phyloP scores from a whole-genome alignment of 2,329 filamentous ascomycete species.

The Ophiostoma novo-ulmi region DNA sequence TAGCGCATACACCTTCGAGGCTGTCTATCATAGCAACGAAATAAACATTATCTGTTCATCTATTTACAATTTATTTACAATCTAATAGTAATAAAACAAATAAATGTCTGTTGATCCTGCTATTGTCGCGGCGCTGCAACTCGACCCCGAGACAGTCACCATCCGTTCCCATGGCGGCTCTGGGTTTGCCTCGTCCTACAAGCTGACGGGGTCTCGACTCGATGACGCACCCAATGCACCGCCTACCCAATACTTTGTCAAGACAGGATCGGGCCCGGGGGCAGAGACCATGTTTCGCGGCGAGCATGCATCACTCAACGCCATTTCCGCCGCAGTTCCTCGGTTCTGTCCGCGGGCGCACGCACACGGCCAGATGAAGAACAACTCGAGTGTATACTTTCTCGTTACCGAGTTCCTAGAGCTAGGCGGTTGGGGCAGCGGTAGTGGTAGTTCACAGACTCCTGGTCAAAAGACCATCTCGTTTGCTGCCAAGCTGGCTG shows the following conservation, averaged over 20 bases:
- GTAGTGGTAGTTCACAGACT: no score
- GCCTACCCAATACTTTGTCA: slow-evolving; percentile 59
- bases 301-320: slow-evolving; percentile 78
- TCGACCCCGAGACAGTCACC: slow-evolving; percentile 51
- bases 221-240: slow-evolving; percentile 20
- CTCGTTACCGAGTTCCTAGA: slow-evolving; percentile 77
- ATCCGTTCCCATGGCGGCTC: slow-evolving; percentile 60
- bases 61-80: not conserved
- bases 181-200: slow-evolving; percentile 61
- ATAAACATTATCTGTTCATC: not conserved
- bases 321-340: slow-evolving; percentile 67
- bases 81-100: not conserved
- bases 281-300: slow-evolving; percentile 68
- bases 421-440: slow-evolving; percentile 39
- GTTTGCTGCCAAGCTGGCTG: slow-evolving; percentile 71
- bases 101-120: slow-evolving; percentile 51
- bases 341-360: slow-evolving; percentile 70
- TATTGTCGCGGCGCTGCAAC: slow-evolving; percentile 55
- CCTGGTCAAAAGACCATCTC: slow-evolving; percentile 33
- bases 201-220: slow-evolving; percentile 30
- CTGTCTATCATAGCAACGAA: not conserved
- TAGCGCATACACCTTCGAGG: not conserved
- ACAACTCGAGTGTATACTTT: slow-evolving; percentile 42
- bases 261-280: slow-evolving; percentile 57
- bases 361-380: slow-evolving; percentile 60